Evolutionary conservation across 2,329 filamentous ascomycete genomes (phyloP), one percentile per base, ranked within the genome.

Genomic region (Paecilomyces niveus): DNA sequence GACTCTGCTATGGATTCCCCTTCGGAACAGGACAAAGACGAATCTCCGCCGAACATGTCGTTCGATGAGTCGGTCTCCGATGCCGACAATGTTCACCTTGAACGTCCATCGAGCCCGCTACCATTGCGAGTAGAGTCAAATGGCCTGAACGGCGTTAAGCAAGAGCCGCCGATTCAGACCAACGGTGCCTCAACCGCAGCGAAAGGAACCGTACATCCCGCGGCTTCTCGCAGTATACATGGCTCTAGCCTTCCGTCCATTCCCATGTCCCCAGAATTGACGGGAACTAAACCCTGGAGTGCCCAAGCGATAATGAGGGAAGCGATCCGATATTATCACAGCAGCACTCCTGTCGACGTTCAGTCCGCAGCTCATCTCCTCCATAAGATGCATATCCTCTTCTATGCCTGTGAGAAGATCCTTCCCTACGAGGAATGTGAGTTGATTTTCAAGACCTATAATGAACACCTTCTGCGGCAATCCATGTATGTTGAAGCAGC

Each of bases 401-500:
- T 76, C 54, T 62, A 66, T 8, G 70, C 73, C 13, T 72, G 69
- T 53, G 73, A 75, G 45, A 59, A 68, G 24, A 72, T 77, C 21
- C 64, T 77, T 52, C 73, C 74, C 1, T 72, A 71, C 35, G 67
- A 73, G 56, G 81, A 85, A 64, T 75, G 81, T 54, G 83, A 85
- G 66, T 73, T 76, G 53, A 81, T 85, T 50, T 77, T 85, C 50
- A 75, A 79, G 49, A 74, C 79, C 3, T 86, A 86, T 67, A 82
- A 87, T 68, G 78, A 80, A 54, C 81, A 83, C 58, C 74, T 87
- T 10, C 62, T 76, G 29, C 70, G 74, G 33, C 74, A 76, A 53
- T 72, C 70, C n/a, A 75, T 77, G 73, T 72, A 74, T 53, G 59
- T 76, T 15, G 74, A 76, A 61, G 83, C 84, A 4, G 81, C 83